Conservation (phyloP, 2,329 filamentous ascomycete species). For the Aureobasidium sp. region DNA sequence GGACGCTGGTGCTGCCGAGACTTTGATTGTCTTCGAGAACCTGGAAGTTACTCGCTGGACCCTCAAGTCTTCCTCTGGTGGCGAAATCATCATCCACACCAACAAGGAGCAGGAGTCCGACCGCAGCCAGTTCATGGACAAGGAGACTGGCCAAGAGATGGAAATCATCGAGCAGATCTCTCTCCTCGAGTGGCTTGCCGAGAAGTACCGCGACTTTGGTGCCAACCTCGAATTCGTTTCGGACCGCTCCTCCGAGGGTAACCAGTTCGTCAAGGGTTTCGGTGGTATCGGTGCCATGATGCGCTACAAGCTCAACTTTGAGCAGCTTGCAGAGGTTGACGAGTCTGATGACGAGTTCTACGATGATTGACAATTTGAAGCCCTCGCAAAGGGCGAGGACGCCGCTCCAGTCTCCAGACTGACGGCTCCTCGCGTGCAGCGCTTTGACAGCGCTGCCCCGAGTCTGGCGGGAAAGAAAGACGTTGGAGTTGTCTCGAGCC, state of each 20-base stretch:
- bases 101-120: conserved; percentile 75
- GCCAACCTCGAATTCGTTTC: conserved; percentile 94
- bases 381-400: conserved; percentile 85
- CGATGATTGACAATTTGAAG: conserved; percentile 43
- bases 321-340: conserved; percentile 85
- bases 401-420: conserved; percentile 52
- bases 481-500: conserved; percentile 5
- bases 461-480: conserved; percentile 13
- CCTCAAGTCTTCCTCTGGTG: conserved; percentile 68
- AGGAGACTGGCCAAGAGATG: conserved; percentile 94
- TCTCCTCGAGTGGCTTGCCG: conserved; percentile 99
- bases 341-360: conserved; percentile 75
- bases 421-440: conserved; percentile 45
- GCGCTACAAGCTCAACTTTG: conserved; percentile 99
- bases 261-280: conserved; percentile 99
- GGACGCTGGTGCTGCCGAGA: conserved; percentile 91
- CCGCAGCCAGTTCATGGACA: conserved; percentile 86
- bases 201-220: conserved; percentile 97
- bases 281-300: conserved; percentile 96
- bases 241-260: conserved; percentile 93
- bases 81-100: conserved; percentile 71
- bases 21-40: conserved; percentile 93
- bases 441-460: conserved; percentile 14
- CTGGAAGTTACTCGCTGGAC: conserved; percentile 88
- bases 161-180: conserved; percentile 78